A percentile compares a stretch with the other conserved stretches of the same genome.
Conservation (phyloP, 345 rosid genomes). For the Punica granatum region DNA sequence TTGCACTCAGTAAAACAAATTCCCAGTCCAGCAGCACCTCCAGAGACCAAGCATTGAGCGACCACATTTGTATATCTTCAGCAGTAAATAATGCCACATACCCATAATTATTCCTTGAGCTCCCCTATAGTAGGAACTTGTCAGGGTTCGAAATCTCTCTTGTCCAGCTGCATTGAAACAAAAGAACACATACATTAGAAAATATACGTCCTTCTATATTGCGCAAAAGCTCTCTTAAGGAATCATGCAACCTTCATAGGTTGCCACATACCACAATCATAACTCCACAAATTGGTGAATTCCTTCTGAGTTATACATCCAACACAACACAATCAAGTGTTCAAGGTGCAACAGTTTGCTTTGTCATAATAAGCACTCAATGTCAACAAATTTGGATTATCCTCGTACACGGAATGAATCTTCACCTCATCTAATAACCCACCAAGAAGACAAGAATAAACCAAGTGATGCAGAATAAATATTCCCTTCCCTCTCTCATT, state of each 20-base stretch:
- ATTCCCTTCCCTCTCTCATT: no score
- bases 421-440: not conserved
- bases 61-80: not conserved
- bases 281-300: not conserved
- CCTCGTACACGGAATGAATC: no score
- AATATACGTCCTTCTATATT: not conserved
- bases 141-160: conserved; percentile 90
- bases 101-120: conserved; percentile 97
- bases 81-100: conserved; percentile 14
- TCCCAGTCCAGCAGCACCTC: not conserved
- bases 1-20: not conserved
- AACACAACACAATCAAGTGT: not conserved
- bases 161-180: conserved; percentile 74
- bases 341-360: not conserved
- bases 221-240: not conserved
- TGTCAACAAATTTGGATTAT: not conserved
- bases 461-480: not conserved
- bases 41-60: not conserved
- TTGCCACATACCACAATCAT: not conserved
- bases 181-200: not conserved
- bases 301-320: not conserved
- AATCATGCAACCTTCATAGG: not conserved
- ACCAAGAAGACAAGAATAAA: not conserved
- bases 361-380: not conserved
- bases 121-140: conserved; percentile 93